These are phyloP conservation scores for Trichomonascaceae sp. DNA, from an alignment of 1,139 yeast genomes.

Conservation along the genomic window DNA sequence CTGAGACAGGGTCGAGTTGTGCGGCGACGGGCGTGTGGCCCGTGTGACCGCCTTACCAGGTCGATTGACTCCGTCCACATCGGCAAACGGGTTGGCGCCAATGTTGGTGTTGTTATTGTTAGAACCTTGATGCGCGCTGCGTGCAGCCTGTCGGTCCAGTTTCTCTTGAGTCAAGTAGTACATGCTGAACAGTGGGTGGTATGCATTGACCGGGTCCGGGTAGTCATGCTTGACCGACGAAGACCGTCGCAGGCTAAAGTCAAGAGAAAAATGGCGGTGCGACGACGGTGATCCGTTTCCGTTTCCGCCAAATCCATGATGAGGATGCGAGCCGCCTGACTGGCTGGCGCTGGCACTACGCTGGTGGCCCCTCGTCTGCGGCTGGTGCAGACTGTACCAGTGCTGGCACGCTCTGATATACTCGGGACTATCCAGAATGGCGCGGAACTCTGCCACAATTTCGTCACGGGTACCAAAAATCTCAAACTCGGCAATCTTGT, in stretches of 20 bases:
- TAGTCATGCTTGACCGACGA: neutral
- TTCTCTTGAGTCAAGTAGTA: slow-evolving; percentile 78
- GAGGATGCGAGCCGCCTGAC: neutral
- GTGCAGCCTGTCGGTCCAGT: slow-evolving; percentile 38
- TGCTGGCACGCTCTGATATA: slow-evolving; percentile 53
- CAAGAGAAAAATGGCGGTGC: neutral
- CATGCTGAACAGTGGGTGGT: slow-evolving; percentile 77
- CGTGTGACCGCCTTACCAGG: slow-evolving; percentile 3
- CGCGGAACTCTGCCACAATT: slow-evolving; percentile 43
- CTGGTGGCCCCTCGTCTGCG: slow-evolving; percentile 1
- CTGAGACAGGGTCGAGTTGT: too few species aligned
- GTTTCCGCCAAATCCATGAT: neutral
- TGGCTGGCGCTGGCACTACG: neutral
- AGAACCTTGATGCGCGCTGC: neutral
- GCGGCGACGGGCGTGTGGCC: neutral
- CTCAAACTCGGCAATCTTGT: slow-evolving; percentile 68
- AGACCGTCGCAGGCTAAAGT: neutral
- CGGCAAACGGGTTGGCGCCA: neutral
- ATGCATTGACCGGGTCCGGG: slow-evolving; percentile 79
- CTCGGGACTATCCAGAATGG: slow-evolving; percentile 49
- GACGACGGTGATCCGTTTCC: neutral
- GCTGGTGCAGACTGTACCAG: slow-evolving; percentile 39
- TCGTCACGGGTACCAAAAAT: slow-evolving; percentile 51
- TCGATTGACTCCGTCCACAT: slow-evolving; percentile 1
- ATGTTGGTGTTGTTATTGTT: neutral